Base-by-base conservation (phyloP, 2,329 filamentous ascomycete species). In the Endoconidiophora laricicola region DNA sequence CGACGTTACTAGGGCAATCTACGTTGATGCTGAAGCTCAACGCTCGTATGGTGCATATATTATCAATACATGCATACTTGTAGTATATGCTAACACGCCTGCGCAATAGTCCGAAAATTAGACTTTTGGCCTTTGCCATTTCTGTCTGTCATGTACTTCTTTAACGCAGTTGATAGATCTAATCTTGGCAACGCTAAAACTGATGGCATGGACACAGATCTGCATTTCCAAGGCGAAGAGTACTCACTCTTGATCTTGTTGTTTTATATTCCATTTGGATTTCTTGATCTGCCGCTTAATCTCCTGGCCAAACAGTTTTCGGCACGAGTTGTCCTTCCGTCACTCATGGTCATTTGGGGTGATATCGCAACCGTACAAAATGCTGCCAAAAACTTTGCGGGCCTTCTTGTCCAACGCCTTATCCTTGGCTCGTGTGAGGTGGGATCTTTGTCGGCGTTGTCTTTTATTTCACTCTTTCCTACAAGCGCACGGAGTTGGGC, bases 401-500 rank as follows among this genome's bases (percentile, higher is more conserved):
- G 67, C 0, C 64, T 76, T 3, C 59, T 77, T 6, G 65, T 67
- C 0, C 62, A 73, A 0, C 65, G 73, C 2, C 65, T 76, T n/a
- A 57, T 74, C 12, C 60, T 74, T 1, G 62, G 61, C 4, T 63
- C 71, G 14, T 66, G 66, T 20, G 74, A 78, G 59, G 73, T 0
- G 73, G 70, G 0, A 76, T 72, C 59, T 72, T 71, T 46, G 66
- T 69, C 0, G 69, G 70, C 0, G 66, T 68, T 0, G 66, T 74
- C 0, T 72, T 71, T 54, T 74, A 40, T 47, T 62, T 18, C 56
- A 50, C 71, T 0, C 59, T 71, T 0, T 74, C 74, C 54, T 84
- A 85, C 57, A 82, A 77, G 0, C 69, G 78, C 18, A 75, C 75
- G 56, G 81, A 82, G 58, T 63, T 81, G 0, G 76, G 71, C 2